Conservation (phyloP, 2,329 filamentous ascomycete genomes). For the Beauveria rudraprayagi region DNA sequence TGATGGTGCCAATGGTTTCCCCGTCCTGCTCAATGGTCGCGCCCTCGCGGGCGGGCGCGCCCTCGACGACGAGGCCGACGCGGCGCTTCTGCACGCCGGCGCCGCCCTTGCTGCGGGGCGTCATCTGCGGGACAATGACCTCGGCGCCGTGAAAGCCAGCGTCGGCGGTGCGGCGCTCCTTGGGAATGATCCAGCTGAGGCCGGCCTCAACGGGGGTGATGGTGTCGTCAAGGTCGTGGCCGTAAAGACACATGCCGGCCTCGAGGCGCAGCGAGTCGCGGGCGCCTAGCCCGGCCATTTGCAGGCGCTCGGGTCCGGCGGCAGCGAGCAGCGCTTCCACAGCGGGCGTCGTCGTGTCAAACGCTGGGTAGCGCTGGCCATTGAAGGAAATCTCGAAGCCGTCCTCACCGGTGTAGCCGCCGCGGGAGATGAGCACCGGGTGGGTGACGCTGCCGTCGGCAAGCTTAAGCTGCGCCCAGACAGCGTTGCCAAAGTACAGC, state of each 20-base stretch:
- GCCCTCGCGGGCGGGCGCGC: conserved; percentile 83
- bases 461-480: conserved; percentile 57
- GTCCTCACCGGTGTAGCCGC: conserved; percentile 95
- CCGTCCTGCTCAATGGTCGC: conserved; percentile 64
- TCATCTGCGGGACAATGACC: conserved; percentile 68
- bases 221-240: conserved; percentile 87
- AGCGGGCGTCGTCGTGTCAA: conserved; percentile 40
- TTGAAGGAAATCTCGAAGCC: conserved; percentile 90
- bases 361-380: conserved; percentile 31
- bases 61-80: conserved; percentile 74
- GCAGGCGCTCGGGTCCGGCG: conserved; percentile 54
- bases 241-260: conserved; percentile 98
- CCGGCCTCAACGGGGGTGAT: conserved; percentile 51
- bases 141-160: conserved; percentile 82
- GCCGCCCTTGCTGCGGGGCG: conserved; percentile 63
- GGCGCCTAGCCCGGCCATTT: conserved; percentile 81
- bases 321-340: conserved; percentile 61
- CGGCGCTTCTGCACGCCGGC: conserved; percentile 62
- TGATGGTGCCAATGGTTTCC: conserved; percentile 68
- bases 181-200: conserved; percentile 73
- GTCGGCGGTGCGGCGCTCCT: conserved; percentile 51
- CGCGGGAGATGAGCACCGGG: conserved; percentile 63
- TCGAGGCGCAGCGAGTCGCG: conserved; percentile 89
- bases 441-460: conserved; percentile 37
- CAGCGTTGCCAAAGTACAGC: conserved; percentile 75